Conservation (phyloP, 1,284 basidiomycete genomes). For the Gymnopus androsaceus region DNA sequence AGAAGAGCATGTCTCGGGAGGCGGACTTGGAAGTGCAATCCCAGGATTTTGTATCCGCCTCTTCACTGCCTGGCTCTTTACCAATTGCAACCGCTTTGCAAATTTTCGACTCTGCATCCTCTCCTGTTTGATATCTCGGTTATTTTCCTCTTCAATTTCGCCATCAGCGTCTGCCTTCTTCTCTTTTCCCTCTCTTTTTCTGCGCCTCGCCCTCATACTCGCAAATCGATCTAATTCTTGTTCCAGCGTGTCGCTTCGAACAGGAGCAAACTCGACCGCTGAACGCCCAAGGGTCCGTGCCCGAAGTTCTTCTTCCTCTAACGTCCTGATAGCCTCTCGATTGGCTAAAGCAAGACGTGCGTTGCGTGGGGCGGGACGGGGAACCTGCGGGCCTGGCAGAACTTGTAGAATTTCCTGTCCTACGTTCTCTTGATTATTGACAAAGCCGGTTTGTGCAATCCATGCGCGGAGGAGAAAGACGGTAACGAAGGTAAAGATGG, state of each 20-base stretch:
- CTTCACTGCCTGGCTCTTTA: conserved; percentile 28
- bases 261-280: conserved; percentile 3
- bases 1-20: no score
- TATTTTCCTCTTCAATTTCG: conserved; percentile 16
- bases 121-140: conserved; percentile 21
- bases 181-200: conserved; percentile 15
- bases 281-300: background rate
- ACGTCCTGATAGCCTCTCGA: conserved; percentile 29
- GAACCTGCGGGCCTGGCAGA: conserved; percentile 28
- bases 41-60: conserved; percentile 21
- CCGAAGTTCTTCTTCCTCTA: conserved; percentile 1
- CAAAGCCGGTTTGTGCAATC: conserved; percentile 87
- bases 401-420: conserved; percentile 28
- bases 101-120: conserved; percentile 26
- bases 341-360: conserved; percentile 24
- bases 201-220: conserved; percentile 11
- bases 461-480: conserved; percentile 93
- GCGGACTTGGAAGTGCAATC: background rate
- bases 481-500: conserved; percentile 85
- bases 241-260: background rate
- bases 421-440: conserved; percentile 69
- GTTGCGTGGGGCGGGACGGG: conserved; percentile 23
- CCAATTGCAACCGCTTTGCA: conserved; percentile 28
- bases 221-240: conserved; percentile 15
- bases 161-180: conserved; percentile 13